Percentiles rank a stretch among this genome's conserved stretches.
phyloP scores from a whole-genome alignment of 192 early-diverging fungal genomes.

The Umbelopsis vinacea region DNA sequence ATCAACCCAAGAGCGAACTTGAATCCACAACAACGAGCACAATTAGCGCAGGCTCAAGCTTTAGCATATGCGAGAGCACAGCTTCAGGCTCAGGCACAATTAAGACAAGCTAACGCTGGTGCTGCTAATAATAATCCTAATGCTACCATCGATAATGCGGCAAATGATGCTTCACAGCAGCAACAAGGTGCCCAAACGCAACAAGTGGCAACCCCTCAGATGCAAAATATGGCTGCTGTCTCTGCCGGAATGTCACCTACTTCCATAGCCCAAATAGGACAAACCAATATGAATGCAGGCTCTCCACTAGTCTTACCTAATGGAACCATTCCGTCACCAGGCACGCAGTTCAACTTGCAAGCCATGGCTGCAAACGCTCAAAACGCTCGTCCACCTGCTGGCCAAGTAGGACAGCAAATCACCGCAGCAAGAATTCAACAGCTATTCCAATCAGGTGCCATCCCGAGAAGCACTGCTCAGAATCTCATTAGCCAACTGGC shows the following conservation, averaged over 20 bases:
- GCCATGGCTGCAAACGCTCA: slow-evolving; percentile 12
- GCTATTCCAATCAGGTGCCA: slow-evolving; percentile 28
- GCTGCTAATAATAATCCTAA: not conserved
- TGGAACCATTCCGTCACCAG: not conserved
- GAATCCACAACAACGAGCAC: slow-evolving; percentile 23
- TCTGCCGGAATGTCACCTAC: slow-evolving; percentile 14
- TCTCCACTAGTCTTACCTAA: not conserved
- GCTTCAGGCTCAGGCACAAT: slow-evolving; percentile 24
- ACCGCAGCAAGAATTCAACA: slow-evolving; percentile 28
- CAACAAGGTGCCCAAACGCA: slow-evolving; percentile 1
- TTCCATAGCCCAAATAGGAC: not conserved
- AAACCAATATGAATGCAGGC: slow-evolving; percentile 6
- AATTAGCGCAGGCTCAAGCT: slow-evolving; percentile 32
- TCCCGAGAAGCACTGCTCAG: slow-evolving; percentile 37
- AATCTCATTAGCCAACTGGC: slow-evolving; percentile 31
- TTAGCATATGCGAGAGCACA: slow-evolving; percentile 31
- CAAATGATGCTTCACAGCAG: not conserved
- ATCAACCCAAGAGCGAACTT: not conserved
- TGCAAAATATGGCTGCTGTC: slow-evolving; percentile 14
- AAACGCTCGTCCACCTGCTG: slow-evolving; percentile 14
- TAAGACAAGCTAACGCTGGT: slow-evolving; percentile 22
- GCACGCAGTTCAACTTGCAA: slow-evolving; percentile 10
- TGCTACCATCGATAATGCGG: not conserved
- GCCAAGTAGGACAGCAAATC: slow-evolving; percentile 30
- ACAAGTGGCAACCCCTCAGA: slow-evolving; percentile 10